Evolutionary conservation across 768 basidiomycete species (phyloP), one percentile per base, ranked within the genome.

Genomic region (Psilocybe cubensis): DNA sequence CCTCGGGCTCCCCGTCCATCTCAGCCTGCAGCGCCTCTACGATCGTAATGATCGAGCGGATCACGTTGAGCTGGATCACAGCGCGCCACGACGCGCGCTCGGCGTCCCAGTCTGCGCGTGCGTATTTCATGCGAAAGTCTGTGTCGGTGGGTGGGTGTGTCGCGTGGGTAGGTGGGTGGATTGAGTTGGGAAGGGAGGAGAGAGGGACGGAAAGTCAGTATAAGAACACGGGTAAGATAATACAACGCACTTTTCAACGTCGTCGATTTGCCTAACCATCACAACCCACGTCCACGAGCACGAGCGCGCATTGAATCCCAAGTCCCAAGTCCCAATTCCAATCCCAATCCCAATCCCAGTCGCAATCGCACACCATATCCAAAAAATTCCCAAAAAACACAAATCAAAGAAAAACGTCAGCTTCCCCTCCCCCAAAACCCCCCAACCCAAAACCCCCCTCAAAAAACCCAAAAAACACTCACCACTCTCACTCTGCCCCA

Each of bases 61-160:
- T 79, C 66, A 92, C 83, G 70, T 92, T 92, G 54, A 92, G 85
- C 58, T 91, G 89, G 49, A 92, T 83, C 56, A 92, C 86, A 1
- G 87, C 74, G 25, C 86, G 80, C 91, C 91, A 92, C 8, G 86
- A 86, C 1, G 77, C 76, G 35, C 87, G 85, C 66, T 92, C 90
- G 20, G 77, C 76, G 33, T 74, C 73, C 86, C 87, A 91, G 29
- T 80, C 79, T 8, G 75, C 74, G n/a, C 75, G 76, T 9, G 87
- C 84, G 62, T 86, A 89, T 55, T 78, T 80, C 73, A 90, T 79
- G 42, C 87, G 86, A 63, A 91, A 89, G 65, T 89, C 89, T 91
- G 44, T 21, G 18, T 17, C 21, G 7, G 27, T 40, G 7, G 7
- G 12, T 33, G 6, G 7, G 12, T 12, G 12, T 12, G 14, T 11